Evolutionary conservation across 805 yeast species (phyloP), one percentile per base, ranked within the genome.

Genomic region (Myxozyma vanderwaltii): DNA sequence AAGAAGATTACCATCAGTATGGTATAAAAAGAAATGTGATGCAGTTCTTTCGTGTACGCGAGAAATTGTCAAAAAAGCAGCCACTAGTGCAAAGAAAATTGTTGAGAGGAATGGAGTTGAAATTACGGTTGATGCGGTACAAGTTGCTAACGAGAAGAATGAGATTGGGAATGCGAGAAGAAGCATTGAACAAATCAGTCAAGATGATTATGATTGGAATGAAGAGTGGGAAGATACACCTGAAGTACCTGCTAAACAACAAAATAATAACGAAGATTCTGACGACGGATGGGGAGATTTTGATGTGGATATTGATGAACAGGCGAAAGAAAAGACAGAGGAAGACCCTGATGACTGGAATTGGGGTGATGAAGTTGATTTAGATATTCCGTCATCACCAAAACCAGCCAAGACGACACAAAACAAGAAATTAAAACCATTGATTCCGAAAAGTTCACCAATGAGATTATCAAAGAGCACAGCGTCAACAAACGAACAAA

Each of bases 261-360:
- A n/a, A 38, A 15, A 2, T 47, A 4, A 24, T 38, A 23, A 36
- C 12, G 58, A 43, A 6, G 50, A 23, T 24, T 60, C 31, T 4
- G 65, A 60, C 8, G 65, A 61, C 23, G 59, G 51, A 12, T 63
- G 66, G 64, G 64, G 65, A 13, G 56, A 55, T 29, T 61, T 62
- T 43, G 65, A 59, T n/a, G 56, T 60, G 12, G 62, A 62, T 47
- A 10, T 55, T 21, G 64, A 51, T 4, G 63, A 58, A 3, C 3
- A 23, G 10, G 19, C 33, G 4, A 19, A 39, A 19, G 41, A 21
- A 10, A 44, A 19, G 45, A 12, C 45, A 12, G 35, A 31, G 31
- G 49, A 44, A 17, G 61, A 54, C 5, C 59, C 54, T 12, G 66
- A 61, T 10, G 66, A 63, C 26, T 63, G 66, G 66, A 57, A 63